A percentile compares a stretch with the other conserved stretches of the same genome.
These are phyloP conservation scores for Nematocida displodere DNA, from an alignment of 371 early-diverging fungal species.

Conservation along the genomic window DNA sequence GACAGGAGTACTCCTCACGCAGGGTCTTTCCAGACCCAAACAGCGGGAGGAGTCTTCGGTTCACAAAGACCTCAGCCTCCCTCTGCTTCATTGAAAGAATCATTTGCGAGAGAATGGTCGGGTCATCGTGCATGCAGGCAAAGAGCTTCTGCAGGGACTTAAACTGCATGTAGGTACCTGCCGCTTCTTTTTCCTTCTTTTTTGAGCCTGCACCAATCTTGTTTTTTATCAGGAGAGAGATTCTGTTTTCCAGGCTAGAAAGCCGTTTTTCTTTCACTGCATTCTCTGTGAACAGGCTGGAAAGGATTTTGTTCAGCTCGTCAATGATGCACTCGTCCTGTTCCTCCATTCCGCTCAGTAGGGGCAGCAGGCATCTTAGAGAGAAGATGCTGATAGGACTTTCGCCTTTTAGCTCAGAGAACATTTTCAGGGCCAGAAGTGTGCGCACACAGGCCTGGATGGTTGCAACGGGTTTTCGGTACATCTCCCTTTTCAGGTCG, in stretches of 20 bases:
- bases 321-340: slow-evolving; percentile 45
- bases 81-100: slow-evolving; percentile 70
- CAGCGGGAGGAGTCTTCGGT: slow-evolving; percentile 78
- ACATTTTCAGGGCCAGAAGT: neutral
- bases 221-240: slow-evolving; percentile 87
- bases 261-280: slow-evolving; percentile 73
- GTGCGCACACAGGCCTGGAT: slow-evolving; percentile 66
- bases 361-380: slow-evolving; percentile 1
- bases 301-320: slow-evolving; percentile 60
- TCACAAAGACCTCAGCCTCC: slow-evolving; percentile 72
- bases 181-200: slow-evolving; percentile 50
- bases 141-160: slow-evolving; percentile 80
- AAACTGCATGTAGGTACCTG: slow-evolving; percentile 65
- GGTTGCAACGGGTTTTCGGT: slow-evolving; percentile 67
- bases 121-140: slow-evolving; percentile 87
- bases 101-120: slow-evolving; percentile 75
- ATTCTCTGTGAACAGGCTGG: slow-evolving; percentile 76
- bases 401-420: slow-evolving; percentile 7
- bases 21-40: slow-evolving; percentile 87
- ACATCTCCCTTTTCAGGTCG: neutral
- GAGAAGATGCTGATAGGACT: neutral
- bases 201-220: slow-evolving; percentile 80
- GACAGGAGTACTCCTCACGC: slow-evolving; percentile 86
- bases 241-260: slow-evolving; percentile 82
- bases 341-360: slow-evolving; percentile 66